A percentile compares a stretch with the other conserved stretches of the same genome.
These are phyloP conservation scores for Lunularia cruciata DNA, from an alignment of 225 moss, liverwort and hornwort species.

Conservation along the genomic window DNA sequence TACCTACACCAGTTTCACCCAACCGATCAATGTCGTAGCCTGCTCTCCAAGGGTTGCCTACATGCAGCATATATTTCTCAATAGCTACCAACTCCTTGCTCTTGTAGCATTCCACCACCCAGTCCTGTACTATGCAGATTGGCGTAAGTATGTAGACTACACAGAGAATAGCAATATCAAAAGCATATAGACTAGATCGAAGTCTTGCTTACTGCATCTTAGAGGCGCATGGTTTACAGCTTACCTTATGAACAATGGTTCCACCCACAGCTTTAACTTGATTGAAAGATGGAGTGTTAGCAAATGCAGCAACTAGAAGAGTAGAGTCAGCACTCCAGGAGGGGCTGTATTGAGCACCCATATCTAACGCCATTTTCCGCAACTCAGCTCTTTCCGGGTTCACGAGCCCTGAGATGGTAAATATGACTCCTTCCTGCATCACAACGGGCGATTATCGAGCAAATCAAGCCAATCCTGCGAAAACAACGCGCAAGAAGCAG, in stretches of 20 bases:
- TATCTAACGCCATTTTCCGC: conserved; percentile 65
- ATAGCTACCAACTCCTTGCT: conserved; percentile 65
- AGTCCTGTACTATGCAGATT: conserved; percentile 52
- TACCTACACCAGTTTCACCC: conserved; percentile 35
- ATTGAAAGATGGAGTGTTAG: conserved; percentile 76
- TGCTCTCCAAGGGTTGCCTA: conserved; percentile 75
- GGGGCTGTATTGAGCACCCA: conserved; percentile 77
- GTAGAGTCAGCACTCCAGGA: conserved; percentile 84
- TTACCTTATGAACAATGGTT: conserved; percentile 76
- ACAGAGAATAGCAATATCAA: not conserved
- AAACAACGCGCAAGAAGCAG: not conserved
- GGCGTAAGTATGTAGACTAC: not conserved
- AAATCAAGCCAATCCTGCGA: too few relatives aligned
- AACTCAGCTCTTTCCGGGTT: conserved; percentile 69
- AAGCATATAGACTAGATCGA: not conserved
- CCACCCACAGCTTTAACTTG: conserved; percentile 73
- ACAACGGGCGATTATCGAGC: too few relatives aligned
- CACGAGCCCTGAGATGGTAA: conserved; percentile 78
- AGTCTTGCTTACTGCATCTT: not conserved
- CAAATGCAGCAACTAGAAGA: conserved; percentile 71
- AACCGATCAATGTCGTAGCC: conserved; percentile 32
- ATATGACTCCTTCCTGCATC: conserved; percentile 73
- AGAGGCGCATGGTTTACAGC: not conserved
- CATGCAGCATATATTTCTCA: conserved; percentile 75
- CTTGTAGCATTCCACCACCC: conserved; percentile 67